Base-by-base conservation (phyloP, 1,284 basidiomycete species). In the Ceratobasidium sp. region DNA sequence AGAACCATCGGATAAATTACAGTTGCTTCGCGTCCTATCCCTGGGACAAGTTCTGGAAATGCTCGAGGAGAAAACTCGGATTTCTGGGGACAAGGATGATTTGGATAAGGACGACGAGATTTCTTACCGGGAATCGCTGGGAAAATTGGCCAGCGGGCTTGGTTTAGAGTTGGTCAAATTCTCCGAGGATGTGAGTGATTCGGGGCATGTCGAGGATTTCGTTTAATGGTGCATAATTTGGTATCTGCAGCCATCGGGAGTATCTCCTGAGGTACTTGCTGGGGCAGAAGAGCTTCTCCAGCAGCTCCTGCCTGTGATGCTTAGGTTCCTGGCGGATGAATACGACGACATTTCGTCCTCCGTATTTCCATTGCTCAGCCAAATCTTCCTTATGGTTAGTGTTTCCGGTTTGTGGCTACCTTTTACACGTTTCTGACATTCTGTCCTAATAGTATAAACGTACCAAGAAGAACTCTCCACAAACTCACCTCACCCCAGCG, bases 271-370 rank as follows among this genome's bases (percentile, higher is more conserved):
- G 14, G 83, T 94, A 49, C 87, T 89, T 16, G 80, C 85, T 26
- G 90, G 94, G 78, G 94, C 95, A 1, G 87, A 87, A 14, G 82
- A 82, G 21, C 83, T 93, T 78, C 85, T 96, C 63, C 85, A 87
- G 55, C 88, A 91, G 76, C 84, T 91, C 50, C 85, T 98, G 30
- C 93, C 95, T 0, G 86, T 96, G 23, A 87, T 96, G 82, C 85
- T 99, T 18, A 90, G 89, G 28, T 98, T 98, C 83, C 86, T 99
- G 80, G 91, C 91, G 18, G 97, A 99, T 80, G 87, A 91, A 30
- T 92, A 93, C 77, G 93, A 95, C 75, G 94, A 96, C 77, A 94
- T 93, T 4, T 91, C 91, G 75, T 89, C 89, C 4, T 93, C 95
- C 4, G 86, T 98, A 35, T 93, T 96, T 78, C 89, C 92, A 9